Conservation (phyloP, 2,329 filamentous ascomycete genomes). For the Elsinoe fawcettii region DNA sequence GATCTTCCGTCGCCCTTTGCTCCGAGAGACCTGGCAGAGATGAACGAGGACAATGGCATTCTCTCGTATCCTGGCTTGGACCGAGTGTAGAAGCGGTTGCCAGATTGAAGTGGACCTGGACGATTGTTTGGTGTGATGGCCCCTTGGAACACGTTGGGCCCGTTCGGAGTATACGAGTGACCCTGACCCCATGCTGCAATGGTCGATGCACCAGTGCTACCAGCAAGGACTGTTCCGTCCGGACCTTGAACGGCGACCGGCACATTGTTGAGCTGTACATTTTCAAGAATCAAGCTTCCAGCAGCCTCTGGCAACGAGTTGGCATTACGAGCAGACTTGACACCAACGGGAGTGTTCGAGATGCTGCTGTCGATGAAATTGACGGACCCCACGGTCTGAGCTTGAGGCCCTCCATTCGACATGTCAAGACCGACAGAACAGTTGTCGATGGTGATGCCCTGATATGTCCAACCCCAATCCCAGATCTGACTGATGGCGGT, state of each 20-base stretch:
- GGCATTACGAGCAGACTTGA: conserved; percentile 41
- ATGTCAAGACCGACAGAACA: conserved; percentile 48
- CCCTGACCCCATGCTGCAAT: conserved; percentile 39
- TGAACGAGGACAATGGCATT: not conserved
- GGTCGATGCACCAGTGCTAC: conserved; percentile 29
- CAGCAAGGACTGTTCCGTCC: conserved; percentile 31
- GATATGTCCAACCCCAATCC: conserved; percentile 55
- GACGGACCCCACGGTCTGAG: conserved; percentile 47
- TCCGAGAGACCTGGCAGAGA: conserved; percentile 38
- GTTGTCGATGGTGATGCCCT: conserved; percentile 27
- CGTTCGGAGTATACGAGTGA: conserved; percentile 38
- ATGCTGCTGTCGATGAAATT: conserved; percentile 51
- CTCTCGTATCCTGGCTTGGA: not conserved
- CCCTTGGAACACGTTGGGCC: conserved; percentile 39
- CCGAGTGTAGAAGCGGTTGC: conserved; percentile 34
- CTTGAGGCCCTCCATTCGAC: conserved; percentile 33
- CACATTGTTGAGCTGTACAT: conserved; percentile 46
- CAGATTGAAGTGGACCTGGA: conserved; percentile 38
- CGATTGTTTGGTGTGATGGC: conserved; percentile 37
- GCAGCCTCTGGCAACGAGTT: conserved; percentile 37
- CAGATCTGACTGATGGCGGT: conserved; percentile 84
- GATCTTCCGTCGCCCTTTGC: conserved; percentile 53
- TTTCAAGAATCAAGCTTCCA: conserved; percentile 50
- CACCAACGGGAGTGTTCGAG: conserved; percentile 42
- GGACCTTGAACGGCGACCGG: conserved; percentile 36